A percentile compares a stretch with the other conserved stretches of the same genome.
These are phyloP conservation scores for Parathielavia appendiculata DNA, from an alignment of 495 filamentous ascomycete genomes.

Conservation along the genomic window DNA sequence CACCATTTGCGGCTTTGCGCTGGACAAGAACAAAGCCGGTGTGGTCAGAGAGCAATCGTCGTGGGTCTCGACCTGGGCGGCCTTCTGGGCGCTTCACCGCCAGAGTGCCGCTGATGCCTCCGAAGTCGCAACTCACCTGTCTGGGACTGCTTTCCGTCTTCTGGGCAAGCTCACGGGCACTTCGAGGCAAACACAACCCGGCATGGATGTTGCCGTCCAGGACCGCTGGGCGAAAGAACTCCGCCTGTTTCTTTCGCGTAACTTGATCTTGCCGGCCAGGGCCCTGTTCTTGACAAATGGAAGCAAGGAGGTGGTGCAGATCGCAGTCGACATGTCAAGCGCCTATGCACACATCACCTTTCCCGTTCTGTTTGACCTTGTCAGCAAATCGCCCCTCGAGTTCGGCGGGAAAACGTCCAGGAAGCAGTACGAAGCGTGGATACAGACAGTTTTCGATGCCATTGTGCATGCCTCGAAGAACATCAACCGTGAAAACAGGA, in stretches of 20 bases:
- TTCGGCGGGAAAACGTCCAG: slow-evolving; percentile 50
- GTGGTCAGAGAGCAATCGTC: slow-evolving; percentile 26
- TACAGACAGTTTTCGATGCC: slow-evolving; percentile 59
- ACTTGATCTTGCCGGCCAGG: slow-evolving; percentile 65
- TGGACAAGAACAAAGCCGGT: slow-evolving; percentile 20
- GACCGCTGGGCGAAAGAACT: slow-evolving; percentile 41
- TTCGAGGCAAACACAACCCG: slow-evolving; percentile 8
- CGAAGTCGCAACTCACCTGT: slow-evolving; percentile 39
- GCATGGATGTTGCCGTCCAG: slow-evolving; percentile 18
- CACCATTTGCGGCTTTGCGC: slow-evolving; percentile 33
- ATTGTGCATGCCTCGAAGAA: slow-evolving; percentile 33
- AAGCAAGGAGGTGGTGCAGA: slow-evolving; percentile 32
- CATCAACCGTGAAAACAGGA: slow-evolving; percentile 12
- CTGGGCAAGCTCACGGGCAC: slow-evolving; percentile 35
- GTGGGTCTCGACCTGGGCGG: slow-evolving; percentile 37
- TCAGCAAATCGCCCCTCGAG: slow-evolving; percentile 50
- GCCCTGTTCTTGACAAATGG: slow-evolving; percentile 47
- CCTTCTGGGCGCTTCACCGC: slow-evolving; percentile 43
- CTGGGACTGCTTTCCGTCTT: slow-evolving; percentile 28
- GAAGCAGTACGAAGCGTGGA: slow-evolving; percentile 56
- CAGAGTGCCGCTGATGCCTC: slow-evolving; percentile 35
- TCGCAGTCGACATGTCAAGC: slow-evolving; percentile 32
- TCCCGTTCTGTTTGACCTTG: slow-evolving; percentile 54
- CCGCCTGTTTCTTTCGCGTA: slow-evolving; percentile 59
- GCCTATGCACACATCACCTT: slow-evolving; percentile 33